phyloP scores from a whole-genome alignment of 768 basidiomycete species.

The Suillus lakei region DNA sequence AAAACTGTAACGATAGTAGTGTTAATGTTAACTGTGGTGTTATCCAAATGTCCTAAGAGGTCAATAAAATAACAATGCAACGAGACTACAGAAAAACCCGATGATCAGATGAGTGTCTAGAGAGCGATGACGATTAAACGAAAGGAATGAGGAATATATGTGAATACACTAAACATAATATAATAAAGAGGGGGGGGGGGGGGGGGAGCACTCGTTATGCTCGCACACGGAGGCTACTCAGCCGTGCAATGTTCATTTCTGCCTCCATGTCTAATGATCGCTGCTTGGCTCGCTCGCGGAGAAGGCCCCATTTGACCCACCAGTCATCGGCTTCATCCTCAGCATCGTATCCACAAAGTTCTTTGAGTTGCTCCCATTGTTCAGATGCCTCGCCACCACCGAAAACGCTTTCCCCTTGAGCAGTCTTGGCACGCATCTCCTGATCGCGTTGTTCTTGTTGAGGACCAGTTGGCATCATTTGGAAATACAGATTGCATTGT shows the following conservation, averaged over 20 bases:
- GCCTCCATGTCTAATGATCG: constrained; percentile 24
- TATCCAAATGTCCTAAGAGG: not conserved
- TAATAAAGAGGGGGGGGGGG: not conserved
- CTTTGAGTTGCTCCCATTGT: constrained; percentile 59
- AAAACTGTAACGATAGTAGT: not conserved
- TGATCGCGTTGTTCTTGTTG: constrained; percentile 50
- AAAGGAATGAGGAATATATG: constrained; percentile 4
- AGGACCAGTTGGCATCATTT: constrained; percentile 48
- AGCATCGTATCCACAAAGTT: constrained; percentile 55
- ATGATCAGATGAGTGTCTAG: not conserved
- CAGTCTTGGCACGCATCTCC: constrained; percentile 41
- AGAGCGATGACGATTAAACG: not conserved
- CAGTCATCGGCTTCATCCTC: constrained; percentile 64
- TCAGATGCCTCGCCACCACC: constrained; percentile 22
- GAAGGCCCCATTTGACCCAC: constrained; percentile 63
- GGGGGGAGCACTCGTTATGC: not conserved
- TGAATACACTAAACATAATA: not conserved
- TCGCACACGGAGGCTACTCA: not conserved
- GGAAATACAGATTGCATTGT: constrained; percentile 47
- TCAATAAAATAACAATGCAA: not conserved
- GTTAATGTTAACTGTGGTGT: not conserved
- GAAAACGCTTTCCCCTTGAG: constrained; percentile 52
- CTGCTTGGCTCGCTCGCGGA: constrained; percentile 42
- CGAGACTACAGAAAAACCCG: not conserved
- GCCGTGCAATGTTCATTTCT: constrained; percentile 15